Evolutionary conservation across 2,329 filamentous ascomycete species (phyloP).

Genomic region (Xylaria sp.): DNA sequence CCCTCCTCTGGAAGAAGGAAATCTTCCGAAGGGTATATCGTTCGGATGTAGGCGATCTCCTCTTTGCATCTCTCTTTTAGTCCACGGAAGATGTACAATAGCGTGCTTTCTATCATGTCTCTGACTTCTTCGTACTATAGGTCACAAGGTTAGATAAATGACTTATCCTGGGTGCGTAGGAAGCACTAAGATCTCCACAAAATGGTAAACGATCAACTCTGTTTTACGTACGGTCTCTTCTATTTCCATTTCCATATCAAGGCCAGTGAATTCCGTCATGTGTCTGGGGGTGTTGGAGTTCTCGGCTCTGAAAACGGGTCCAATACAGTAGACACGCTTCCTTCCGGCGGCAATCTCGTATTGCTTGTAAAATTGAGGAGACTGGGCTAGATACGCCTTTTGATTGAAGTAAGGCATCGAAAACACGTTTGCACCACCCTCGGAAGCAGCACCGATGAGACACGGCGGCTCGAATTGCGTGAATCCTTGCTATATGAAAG

Average conservation of each 20-base stretch:
- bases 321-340: conserved; percentile 81
- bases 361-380: conserved; percentile 89
- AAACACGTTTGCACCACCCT: conserved; percentile 94
- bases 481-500: conserved; percentile 58
- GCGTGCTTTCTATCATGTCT: conserved; percentile 76
- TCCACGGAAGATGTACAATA: conserved; percentile 83
- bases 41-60: conserved; percentile 77
- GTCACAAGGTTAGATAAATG: neutral
- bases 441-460: conserved; percentile 87
- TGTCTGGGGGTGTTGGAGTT: conserved; percentile 86
- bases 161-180: too few relatives aligned
- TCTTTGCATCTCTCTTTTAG: conserved; percentile 73
- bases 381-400: conserved; percentile 82
- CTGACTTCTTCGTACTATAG: conserved; percentile 79
- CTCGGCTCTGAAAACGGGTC: conserved; percentile 87
- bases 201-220: neutral
- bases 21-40: conserved; percentile 79
- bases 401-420: conserved; percentile 87
- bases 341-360: conserved; percentile 83
- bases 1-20: conserved; percentile 80
- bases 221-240: conserved; percentile 59
- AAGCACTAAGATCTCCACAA: neutral
- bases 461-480: conserved; percentile 89
- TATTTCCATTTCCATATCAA: conserved; percentile 92
- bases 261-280: conserved; percentile 88